Base-by-base conservation (phyloP, 2,329 filamentous ascomycete species). In the Blastomyces gilchristii region DNA sequence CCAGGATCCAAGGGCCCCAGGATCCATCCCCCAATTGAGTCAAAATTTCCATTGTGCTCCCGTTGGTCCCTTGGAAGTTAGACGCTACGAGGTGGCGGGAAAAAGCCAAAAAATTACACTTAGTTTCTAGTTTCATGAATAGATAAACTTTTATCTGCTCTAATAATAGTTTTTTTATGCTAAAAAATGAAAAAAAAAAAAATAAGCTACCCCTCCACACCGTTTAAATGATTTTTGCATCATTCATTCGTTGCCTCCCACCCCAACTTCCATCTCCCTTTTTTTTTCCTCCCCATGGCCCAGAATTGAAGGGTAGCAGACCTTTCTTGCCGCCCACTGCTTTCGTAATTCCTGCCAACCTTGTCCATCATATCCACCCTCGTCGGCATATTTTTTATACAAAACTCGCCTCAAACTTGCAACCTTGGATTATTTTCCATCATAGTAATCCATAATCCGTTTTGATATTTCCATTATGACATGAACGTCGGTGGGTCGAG, bases 31-130 rank as follows among this genome's bases (percentile, higher is more conserved):
- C 71, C 66, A 72, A 72, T 71, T 61, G 60, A 69, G 71, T 72
- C 68, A 72, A 72, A 69, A 72, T 62, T 64, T 71, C 71, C 70
- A 69, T 69, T 54, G 16, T 4, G 8, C 43, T 16, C 22, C 28
- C 58, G 28, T 49, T 47, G 25, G 60, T 60, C 18, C 34, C n/a
- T 22, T 28, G 34, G 16, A 22, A 56, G 25, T 11, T 11, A 34
- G 31, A 11, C 37, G 18, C 28, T 43, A 34, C 43, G 12, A 39
- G 37, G 50, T 47, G 57, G 60, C 54, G 45, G 50, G 54, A 47
- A 62, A 62, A 59, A 59, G 58, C 16, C 25, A 43, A 58, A 58
- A 41, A 6, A 58, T 25, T 12, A 39, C 16, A 31, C 18, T 47
- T 39, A 43, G 31, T 34, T 34, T 39, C 37, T 39, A 12, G 37